Conservation (phyloP, 106 monocot genomes). For the Dendrobium nobile region DNA sequence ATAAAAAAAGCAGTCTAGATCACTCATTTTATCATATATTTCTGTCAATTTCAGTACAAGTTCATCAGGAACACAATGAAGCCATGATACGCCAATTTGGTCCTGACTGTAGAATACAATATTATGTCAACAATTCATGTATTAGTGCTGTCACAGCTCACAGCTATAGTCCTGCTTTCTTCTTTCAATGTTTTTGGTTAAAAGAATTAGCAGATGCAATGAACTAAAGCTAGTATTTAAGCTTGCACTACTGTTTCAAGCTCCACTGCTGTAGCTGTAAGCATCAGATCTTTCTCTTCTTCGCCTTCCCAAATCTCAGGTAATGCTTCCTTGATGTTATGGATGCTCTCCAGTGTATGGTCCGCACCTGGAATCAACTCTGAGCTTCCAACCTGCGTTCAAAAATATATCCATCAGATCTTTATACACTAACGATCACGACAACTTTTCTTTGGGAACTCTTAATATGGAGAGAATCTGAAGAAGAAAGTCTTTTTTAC, state of each 20-base stretch:
- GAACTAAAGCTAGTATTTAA: constrained; percentile 6
- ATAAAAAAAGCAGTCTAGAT: too few species aligned
- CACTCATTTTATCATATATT: too few species aligned
- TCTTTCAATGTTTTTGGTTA: background rate
- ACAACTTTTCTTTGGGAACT: background rate
- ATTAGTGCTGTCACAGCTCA: background rate
- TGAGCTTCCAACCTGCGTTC: constrained; percentile 67
- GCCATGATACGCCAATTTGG: background rate
- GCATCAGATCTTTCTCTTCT: constrained; percentile 30
- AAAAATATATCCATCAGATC: background rate
- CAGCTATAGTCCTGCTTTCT: too few species aligned
- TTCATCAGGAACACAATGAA: background rate
- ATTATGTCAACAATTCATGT: background rate
- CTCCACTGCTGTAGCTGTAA: constrained; percentile 20
- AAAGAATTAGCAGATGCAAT: background rate
- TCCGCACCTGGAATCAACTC: constrained; percentile 58
- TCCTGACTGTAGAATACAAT: background rate
- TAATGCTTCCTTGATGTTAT: constrained; percentile 82
- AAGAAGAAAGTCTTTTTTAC: background rate
- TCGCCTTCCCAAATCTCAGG: constrained; percentile 69
- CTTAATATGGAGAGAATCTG: background rate
- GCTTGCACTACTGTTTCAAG: constrained; percentile 52
- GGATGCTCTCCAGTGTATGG: constrained; percentile 62
- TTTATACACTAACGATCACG: too few species aligned
- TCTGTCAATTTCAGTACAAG: too few species aligned